Evolutionary conservation across 352 stramenopile genomes (phyloP).

Genomic region (Phytophthora ramorum): DNA sequence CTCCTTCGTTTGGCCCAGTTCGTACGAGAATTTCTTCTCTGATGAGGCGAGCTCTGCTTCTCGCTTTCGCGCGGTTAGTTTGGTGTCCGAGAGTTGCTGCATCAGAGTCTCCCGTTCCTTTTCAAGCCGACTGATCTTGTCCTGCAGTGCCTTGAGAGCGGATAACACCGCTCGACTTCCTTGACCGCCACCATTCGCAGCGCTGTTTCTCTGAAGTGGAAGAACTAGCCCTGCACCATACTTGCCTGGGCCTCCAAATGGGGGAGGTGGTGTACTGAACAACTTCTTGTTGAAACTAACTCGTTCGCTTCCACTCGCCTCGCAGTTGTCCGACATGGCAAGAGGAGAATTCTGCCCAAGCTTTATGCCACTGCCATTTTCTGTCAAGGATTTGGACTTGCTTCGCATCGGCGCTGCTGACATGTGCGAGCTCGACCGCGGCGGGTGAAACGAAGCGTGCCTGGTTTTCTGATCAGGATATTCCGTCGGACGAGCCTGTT

Average conservation of each 20-base stretch:
- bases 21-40: conserved; percentile 77
- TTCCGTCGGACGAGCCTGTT: conserved; percentile 36
- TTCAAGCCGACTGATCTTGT: conserved; percentile 80
- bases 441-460: conserved; percentile 35
- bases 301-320: conserved; percentile 2
- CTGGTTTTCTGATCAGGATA: conserved; percentile 22
- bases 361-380: conserved; percentile 5
- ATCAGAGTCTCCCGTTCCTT: conserved; percentile 63
- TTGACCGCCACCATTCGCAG: conserved; percentile 24
- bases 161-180: conserved; percentile 75
- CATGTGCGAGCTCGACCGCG: conserved; percentile 16
- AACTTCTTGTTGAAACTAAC: conserved; percentile 43
- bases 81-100: conserved; percentile 68
- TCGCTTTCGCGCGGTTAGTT: conserved; percentile 57
- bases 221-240: conserved; percentile 11
- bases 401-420: conserved; percentile 5
- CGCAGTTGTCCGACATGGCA: background rate
- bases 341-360: background rate
- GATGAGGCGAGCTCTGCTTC: conserved; percentile 55
- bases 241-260: conserved; percentile 1
- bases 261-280: conserved; percentile 27
- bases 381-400: conserved; percentile 30
- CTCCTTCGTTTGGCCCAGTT: conserved; percentile 73
- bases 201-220: conserved; percentile 18
- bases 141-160: conserved; percentile 78